Percentiles rank a stretch among this genome's conserved stretches.
These are phyloP conservation scores for Cryptosporidium parvum DNA, from an alignment of 169 alveolate genomes.

Conservation along the genomic window DNA sequence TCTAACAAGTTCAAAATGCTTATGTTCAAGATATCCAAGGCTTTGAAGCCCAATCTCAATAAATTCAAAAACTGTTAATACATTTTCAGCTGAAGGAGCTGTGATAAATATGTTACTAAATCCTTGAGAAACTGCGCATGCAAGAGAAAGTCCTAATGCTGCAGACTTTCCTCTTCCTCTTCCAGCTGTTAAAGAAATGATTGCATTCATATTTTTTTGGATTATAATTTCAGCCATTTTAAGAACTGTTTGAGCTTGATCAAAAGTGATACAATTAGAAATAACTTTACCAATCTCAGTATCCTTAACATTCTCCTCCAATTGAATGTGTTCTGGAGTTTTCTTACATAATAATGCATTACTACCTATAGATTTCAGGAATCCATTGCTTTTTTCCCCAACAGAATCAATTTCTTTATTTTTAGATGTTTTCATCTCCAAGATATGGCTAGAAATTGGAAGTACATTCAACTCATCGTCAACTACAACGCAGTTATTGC, in stretches of 20 bases:
- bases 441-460: conserved; percentile 89
- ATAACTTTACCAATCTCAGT: conserved; percentile 78
- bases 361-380: background rate
- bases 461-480: conserved; percentile 99
- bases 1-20: conserved; percentile 89
- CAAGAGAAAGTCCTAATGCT: conserved; percentile 94
- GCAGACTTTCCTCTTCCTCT: conserved; percentile 99
- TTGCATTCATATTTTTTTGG: conserved; percentile 84
- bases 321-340: conserved; percentile 26
- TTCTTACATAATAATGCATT: background rate
- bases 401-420: background rate
- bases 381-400: conserved; percentile 15
- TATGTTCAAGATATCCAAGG: conserved; percentile 92
- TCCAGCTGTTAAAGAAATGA: conserved; percentile 92
- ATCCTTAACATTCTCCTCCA: conserved; percentile 51
- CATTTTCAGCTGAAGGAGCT: conserved; percentile 99
- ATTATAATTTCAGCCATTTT: conserved; percentile 84
- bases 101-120: conserved; percentile 95
- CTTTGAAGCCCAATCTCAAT: conserved; percentile 93
- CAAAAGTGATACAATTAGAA: conserved; percentile 79
- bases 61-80: conserved; percentile 97
- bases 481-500: conserved; percentile 93
- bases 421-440: conserved; percentile 76
- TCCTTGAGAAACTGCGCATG: conserved; percentile 92
- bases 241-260: conserved; percentile 90